A percentile compares a stretch with the other conserved stretches of the same genome.
These are phyloP conservation scores for Phytophthora cactorum DNA, from an alignment of 352 stramenopile species.

Conservation along the genomic window DNA sequence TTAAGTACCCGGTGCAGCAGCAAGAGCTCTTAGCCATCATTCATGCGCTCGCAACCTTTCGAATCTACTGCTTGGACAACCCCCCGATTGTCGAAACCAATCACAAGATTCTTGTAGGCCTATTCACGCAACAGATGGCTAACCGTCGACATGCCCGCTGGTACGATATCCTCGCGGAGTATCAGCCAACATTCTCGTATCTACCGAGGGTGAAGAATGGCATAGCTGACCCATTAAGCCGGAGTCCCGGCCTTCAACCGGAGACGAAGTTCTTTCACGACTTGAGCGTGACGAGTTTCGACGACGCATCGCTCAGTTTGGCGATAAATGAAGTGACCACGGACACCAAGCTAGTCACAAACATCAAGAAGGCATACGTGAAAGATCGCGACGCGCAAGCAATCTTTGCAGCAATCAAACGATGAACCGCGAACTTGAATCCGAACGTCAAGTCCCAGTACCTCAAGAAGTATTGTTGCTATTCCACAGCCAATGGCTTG, in stretches of 20 bases:
- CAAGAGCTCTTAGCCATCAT: slow-evolving; percentile 13
- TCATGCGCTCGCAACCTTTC: background rate
- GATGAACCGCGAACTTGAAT: too few relatives aligned
- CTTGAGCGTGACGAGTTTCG: background rate
- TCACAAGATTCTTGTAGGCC: slow-evolving; percentile 14
- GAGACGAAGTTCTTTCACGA: background rate
- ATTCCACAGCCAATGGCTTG: too few relatives aligned
- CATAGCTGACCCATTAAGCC: background rate
- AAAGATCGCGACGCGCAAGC: background rate
- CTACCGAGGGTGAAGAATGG: background rate
- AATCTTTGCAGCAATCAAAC: too few relatives aligned
- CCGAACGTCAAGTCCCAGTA: too few relatives aligned
- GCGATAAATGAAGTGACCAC: background rate
- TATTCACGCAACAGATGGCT: slow-evolving; percentile 17
- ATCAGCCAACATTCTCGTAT: slow-evolving; percentile 5
- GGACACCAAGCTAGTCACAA: background rate
- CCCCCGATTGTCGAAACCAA: slow-evolving; percentile 13
- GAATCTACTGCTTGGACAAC: slow-evolving; percentile 1
- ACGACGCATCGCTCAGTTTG: background rate
- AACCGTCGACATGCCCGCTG: slow-evolving; percentile 8
- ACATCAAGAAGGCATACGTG: background rate
- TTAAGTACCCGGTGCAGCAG: slow-evolving; percentile 17
- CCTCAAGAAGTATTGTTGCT: too few relatives aligned
- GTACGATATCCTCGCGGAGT: slow-evolving; percentile 16
- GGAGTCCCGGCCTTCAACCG: background rate